phyloP scores from a whole-genome alignment of 768 basidiomycete genomes.

The Lactifluus echinatus region DNA sequence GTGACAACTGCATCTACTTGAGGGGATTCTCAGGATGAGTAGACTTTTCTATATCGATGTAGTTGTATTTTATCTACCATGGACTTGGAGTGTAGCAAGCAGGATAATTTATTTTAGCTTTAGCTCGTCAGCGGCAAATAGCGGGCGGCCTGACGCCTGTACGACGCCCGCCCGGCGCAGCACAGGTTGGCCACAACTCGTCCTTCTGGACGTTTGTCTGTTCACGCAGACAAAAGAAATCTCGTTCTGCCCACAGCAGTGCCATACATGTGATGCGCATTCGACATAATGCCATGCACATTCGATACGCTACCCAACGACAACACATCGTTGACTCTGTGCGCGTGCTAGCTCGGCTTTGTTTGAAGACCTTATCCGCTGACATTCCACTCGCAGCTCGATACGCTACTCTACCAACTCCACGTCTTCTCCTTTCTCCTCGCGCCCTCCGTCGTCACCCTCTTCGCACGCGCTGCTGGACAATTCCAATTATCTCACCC shows the following conservation, averaged over 20 bases:
- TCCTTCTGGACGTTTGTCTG: constrained; percentile 14
- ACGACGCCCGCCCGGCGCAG: neutral
- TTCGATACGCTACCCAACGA: constrained; percentile 46
- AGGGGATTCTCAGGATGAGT: neutral
- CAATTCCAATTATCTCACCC: constrained; percentile 64
- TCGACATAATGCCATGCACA: constrained; percentile 36
- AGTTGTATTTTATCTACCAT: neutral
- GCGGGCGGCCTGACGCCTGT: neutral
- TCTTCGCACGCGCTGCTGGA: constrained; percentile 44
- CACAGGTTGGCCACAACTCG: constrained; percentile 3
- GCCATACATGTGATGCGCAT: constrained; percentile 25
- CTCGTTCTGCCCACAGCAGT: neutral
- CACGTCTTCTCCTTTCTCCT: constrained; percentile 71
- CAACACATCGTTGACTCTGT: constrained; percentile 65
- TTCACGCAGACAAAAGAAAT: constrained; percentile 2
- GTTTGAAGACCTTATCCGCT: constrained; percentile 8
- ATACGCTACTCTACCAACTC: constrained; percentile 62
- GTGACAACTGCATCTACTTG: neutral
- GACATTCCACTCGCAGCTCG: constrained; percentile 39
- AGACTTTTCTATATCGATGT: neutral
- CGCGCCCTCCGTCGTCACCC: constrained; percentile 54
- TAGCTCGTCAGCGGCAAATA: constrained; percentile 4
- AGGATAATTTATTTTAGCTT: too few species aligned
- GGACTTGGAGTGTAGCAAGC: too few species aligned
- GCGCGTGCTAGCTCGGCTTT: constrained; percentile 22